phyloP scores from a whole-genome alignment of 495 filamentous ascomycete species.

The Neurospora sp. region DNA sequence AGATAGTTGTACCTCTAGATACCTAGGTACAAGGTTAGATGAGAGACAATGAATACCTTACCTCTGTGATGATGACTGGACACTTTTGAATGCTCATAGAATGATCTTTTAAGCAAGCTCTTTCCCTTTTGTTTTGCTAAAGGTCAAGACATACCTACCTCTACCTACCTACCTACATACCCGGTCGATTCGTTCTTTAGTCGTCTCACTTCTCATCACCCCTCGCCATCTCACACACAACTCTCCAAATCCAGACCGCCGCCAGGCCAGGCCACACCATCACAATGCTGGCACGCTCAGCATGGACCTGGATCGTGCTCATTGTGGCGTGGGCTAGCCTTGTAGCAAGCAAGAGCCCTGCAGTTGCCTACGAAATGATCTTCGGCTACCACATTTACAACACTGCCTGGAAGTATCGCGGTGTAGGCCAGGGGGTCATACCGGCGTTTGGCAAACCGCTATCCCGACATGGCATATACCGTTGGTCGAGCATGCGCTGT shows the following conservation, averaged over 20 bases:
- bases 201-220: too few species aligned
- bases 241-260: background rate
- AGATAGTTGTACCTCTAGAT: too few species aligned
- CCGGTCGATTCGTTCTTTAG: background rate
- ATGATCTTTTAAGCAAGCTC: too few species aligned
- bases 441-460: constrained; percentile 10
- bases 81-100: too few species aligned
- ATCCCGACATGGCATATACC: constrained; percentile 8
- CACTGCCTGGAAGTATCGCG: background rate
- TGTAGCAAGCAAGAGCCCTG: background rate
- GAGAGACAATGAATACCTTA: too few species aligned
- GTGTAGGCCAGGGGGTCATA: background rate
- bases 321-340: background rate
- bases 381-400: background rate
- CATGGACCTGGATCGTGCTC: background rate
- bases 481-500: constrained; percentile 12
- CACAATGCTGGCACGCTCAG: background rate
- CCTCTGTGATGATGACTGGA: too few species aligned
- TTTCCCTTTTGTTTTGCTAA: too few species aligned
- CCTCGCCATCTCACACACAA: background rate
- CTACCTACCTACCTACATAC: too few species aligned
- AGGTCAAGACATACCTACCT: too few species aligned
- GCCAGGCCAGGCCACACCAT: background rate
- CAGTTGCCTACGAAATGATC: background rate
- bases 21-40: too few species aligned